Base-by-base conservation (phyloP, 2,329 filamentous ascomycete species). In the Lachnellula subtilissima region DNA sequence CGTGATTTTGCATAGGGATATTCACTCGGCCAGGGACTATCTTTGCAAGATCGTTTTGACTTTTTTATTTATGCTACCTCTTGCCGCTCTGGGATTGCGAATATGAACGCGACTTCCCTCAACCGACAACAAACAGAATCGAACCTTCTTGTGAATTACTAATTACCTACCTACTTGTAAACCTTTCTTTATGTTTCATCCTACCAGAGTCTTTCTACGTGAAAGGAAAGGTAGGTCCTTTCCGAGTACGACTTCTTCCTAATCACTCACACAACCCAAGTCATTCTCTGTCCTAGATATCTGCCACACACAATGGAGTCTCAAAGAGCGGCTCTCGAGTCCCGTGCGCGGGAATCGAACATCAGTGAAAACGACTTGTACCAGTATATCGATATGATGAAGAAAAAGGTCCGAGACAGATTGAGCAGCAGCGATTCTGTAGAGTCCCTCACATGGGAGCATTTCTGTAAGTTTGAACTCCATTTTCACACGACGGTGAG, bases 381-480 rank as follows among this genome's bases (percentile, higher is more conserved):
- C n/a, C 3, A 40, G 12, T 40, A 40, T 17, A 40, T 40, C 37
- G 15, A 17, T 17, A 40, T 17, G 17, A 17, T 40, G 15, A 40
- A 40, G 37, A 7, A 15, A 15, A 40, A 17, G 15, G 37, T 40
- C 9, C 28, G 28, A 32, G 28, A 32, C 15, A 40, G 15, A 40
- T 17, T 15, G 12, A 40, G 28, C 28, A 32, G 28, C 28, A 32
- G 28, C 9, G 28, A 32, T 32, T 32, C 40, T 37, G 45, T 54
- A 3, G 59, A 63, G 49, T 55, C 48, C 12, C 9, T 35, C 23
- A 48, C 57, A 19, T 60, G 55, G 54, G 28, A 25, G 1, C 47
- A 42, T 39, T 61, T 60, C 46, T 59, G 52, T 60, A 47, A 19
- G 55, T 51, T 45, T 15, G 50, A 11, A 32, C 28, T 32, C 28